These are phyloP conservation scores for Mycosphaerella arachidis DNA, from an alignment of 2,329 filamentous ascomycete species.

Conservation along the genomic window DNA sequence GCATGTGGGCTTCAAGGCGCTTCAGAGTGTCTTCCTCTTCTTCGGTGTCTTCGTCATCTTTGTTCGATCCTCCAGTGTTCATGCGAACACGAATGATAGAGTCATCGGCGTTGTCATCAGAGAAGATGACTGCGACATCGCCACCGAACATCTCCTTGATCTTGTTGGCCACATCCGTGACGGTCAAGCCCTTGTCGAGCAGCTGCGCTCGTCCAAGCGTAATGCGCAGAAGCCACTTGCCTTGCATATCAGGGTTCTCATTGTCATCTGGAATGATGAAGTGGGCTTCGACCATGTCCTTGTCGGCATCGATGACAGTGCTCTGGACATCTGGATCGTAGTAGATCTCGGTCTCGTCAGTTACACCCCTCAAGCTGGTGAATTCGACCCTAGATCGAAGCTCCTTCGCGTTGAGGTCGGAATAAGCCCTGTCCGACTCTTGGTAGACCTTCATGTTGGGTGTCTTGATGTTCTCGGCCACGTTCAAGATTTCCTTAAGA, in stretches of 20 bases:
- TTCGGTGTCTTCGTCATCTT: constrained; percentile 56
- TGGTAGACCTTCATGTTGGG: constrained; percentile 94
- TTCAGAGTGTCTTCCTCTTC: constrained; percentile 92
- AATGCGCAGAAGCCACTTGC: constrained; percentile 91
- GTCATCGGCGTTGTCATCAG: constrained; percentile 94
- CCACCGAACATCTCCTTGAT: constrained; percentile 85
- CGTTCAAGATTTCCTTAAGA: constrained; percentile 98
- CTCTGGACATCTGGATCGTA: constrained; percentile 87
- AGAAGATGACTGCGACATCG: constrained; percentile 90
- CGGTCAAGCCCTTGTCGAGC: constrained; percentile 86
- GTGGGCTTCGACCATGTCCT: constrained; percentile 94
- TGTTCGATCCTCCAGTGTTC: constrained; percentile 42
- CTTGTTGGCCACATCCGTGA: constrained; percentile 82
- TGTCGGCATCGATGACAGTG: constrained; percentile 81
- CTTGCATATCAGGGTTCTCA: constrained; percentile 60
- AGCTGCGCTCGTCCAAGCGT: constrained; percentile 90
- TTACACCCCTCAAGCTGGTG: constrained; percentile 87
- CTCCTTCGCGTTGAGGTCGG: constrained; percentile 76
- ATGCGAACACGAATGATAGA: constrained; percentile 84
- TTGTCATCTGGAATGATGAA: constrained; percentile 81
- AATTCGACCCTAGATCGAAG: constrained; percentile 90
- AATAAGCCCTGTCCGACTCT: constrained; percentile 54
- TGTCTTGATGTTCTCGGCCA: constrained; percentile 97
- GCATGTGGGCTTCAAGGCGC: constrained; percentile 82
- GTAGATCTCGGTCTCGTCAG: constrained; percentile 89